A percentile compares a stretch with the other conserved stretches of the same genome.
These are phyloP conservation scores for Danielia oregonensis DNA, from an alignment of 805 yeast genomes.

Conservation along the genomic window DNA sequence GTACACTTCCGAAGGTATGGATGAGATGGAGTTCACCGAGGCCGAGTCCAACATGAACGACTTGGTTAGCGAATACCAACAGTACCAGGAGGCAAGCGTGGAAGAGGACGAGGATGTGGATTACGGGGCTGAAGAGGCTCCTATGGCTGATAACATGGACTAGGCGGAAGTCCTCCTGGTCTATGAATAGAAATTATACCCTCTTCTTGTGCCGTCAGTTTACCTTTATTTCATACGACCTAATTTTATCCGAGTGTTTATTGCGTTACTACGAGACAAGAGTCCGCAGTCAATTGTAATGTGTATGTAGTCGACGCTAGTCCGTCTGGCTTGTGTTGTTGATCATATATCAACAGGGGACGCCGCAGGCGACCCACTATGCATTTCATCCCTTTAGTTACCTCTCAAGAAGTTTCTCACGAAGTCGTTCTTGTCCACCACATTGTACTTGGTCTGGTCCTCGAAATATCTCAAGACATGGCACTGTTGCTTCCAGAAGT, in stretches of 20 bases:
- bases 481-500: conserved; percentile 87
- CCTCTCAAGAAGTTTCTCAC: conserved; percentile 74
- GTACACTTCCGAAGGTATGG: conserved; percentile 97
- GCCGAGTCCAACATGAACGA: conserved; percentile 91
- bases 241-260: conserved; percentile 4
- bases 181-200: conserved; percentile 2
- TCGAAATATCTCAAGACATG: conserved; percentile 82
- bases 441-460: conserved; percentile 54
- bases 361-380: background rate
- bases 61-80: conserved; percentile 83
- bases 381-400: conserved; percentile 21
- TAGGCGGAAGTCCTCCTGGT: conserved; percentile 12
- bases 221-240: conserved; percentile 6
- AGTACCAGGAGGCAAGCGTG: conserved; percentile 79
- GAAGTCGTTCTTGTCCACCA: conserved; percentile 56
- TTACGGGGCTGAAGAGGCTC: conserved; percentile 59
- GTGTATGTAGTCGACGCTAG: background rate
- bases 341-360: too few species aligned
- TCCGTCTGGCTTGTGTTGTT: background rate
- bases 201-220: background rate
- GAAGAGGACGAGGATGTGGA: conserved; percentile 77
- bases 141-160: conserved; percentile 50
- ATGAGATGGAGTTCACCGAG: conserved; percentile 88
- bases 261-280: too few species aligned
- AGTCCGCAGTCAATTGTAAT: background rate